Conservation (phyloP, 345 rosid species). For the Erysimum cheiranthoides region DNA sequence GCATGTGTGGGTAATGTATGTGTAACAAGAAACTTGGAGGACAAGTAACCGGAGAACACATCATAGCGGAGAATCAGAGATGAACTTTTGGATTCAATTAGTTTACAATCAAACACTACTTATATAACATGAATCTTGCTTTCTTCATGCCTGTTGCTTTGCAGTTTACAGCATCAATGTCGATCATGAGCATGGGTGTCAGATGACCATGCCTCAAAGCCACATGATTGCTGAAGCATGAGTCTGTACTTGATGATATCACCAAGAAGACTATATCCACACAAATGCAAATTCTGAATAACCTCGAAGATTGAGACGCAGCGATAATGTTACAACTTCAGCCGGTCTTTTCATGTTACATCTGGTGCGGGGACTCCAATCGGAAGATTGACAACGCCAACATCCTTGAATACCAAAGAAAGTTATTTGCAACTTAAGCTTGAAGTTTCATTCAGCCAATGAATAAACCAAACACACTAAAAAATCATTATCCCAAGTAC, state of each 20-base stretch:
- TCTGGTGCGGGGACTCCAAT: slow-evolving; percentile 48
- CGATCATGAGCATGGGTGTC: background rate
- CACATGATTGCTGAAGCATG: slow-evolving; percentile 3
- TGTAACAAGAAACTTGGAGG: no score
- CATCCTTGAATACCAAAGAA: slow-evolving; percentile 53
- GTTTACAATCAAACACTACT: slow-evolving; percentile 23
- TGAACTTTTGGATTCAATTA: background rate
- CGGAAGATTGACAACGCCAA: slow-evolving; percentile 65
- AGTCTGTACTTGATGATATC: slow-evolving; percentile 8
- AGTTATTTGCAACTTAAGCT: slow-evolving; percentile 14
- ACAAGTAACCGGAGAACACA: no score
- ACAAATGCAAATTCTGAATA: background rate
- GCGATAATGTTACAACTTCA: slow-evolving; percentile 31
- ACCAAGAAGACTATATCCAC: background rate
- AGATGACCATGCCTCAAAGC: background rate
- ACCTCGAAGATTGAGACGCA: slow-evolving; percentile 18
- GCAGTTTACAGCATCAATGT: background rate
- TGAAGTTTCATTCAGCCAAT: background rate
- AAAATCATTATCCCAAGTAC: background rate
- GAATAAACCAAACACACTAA: background rate
- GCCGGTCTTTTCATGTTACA: slow-evolving; percentile 50
- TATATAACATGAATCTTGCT: background rate
- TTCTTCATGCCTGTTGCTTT: slow-evolving; percentile 25
- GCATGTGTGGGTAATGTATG: no score
- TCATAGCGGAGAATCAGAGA: no score